phyloP scores from a whole-genome alignment of 176 grass and related monocot species.

The Thinopyrum elongatum region DNA sequence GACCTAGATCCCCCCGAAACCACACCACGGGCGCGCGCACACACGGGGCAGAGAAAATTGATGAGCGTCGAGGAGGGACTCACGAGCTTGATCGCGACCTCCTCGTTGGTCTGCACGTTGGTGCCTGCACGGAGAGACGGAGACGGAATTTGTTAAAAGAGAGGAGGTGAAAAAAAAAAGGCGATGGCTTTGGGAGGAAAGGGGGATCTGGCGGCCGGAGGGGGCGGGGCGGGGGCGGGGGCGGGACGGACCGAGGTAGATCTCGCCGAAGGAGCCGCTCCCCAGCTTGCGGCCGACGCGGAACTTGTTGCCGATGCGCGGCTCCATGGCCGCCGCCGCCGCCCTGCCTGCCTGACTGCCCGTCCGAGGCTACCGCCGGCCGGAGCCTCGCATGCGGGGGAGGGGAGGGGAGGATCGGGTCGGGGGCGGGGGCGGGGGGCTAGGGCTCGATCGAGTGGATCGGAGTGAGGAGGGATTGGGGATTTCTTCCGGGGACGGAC shows the following conservation, averaged over 20 bases:
- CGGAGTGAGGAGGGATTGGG: constrained; percentile 19
- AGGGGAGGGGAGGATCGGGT: not conserved
- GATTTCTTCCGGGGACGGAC: not conserved
- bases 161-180: not conserved
- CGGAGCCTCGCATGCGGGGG: not conserved
- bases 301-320: constrained; percentile 79
- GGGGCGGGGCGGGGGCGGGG: not conserved
- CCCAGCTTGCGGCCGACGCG: constrained; percentile 77
- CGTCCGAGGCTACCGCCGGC: not conserved
- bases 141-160: not conserved
- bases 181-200: constrained; percentile 18
- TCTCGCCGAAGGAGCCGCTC: constrained; percentile 80
- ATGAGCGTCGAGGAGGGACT: constrained; percentile 21
- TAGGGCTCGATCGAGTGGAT: constrained; percentile 16
- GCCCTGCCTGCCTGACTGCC: not conserved
- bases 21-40: not conserved
- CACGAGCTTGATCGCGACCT: constrained; percentile 92
- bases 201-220: not conserved
- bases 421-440: not conserved
- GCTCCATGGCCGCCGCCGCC: constrained; percentile 45
- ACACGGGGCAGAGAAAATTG: not conserved
- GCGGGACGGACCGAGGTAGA: constrained; percentile 51
- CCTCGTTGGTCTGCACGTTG: constrained; percentile 89
- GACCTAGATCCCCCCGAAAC: constrained; percentile 20
- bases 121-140: constrained; percentile 46